Evolutionary conservation across 139 green algal species (phyloP).

Genomic region (Haematococcus lacustris): DNA sequence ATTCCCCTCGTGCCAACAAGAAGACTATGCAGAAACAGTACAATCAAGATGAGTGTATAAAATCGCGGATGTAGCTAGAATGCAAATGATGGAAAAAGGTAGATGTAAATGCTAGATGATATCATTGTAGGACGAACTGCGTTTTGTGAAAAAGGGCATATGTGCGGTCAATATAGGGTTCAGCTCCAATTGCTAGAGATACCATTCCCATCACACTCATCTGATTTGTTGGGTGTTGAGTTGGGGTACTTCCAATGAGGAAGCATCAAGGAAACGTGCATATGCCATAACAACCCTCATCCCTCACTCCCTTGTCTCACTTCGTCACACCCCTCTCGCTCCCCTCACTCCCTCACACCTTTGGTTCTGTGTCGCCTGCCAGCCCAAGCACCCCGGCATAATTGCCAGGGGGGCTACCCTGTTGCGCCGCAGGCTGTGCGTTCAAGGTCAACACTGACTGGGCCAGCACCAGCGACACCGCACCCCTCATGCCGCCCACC

Average conservation of each 20-base stretch:
- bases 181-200: neutral
- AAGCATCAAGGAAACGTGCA: too few species aligned
- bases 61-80: neutral
- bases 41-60: neutral
- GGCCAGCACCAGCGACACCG: conserved; percentile 22
- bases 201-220: neutral
- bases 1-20: neutral
- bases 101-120: neutral
- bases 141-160: neutral
- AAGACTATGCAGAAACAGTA: too few species aligned
- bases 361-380: conserved; percentile 1
- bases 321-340: neutral
- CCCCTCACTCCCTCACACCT: neutral
- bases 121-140: neutral
- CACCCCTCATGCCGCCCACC: conserved; percentile 57
- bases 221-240: neutral
- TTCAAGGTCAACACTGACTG: conserved; percentile 20
- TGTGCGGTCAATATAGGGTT: neutral
- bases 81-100: neutral
- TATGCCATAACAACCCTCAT: neutral
- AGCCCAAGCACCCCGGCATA: too few species aligned
- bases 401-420: too few species aligned
- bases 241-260: neutral
- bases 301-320: neutral
- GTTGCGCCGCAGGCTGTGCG: too few species aligned